Base-by-base conservation (phyloP, 805 yeast species). In the Torulaspora franciscae region DNA sequence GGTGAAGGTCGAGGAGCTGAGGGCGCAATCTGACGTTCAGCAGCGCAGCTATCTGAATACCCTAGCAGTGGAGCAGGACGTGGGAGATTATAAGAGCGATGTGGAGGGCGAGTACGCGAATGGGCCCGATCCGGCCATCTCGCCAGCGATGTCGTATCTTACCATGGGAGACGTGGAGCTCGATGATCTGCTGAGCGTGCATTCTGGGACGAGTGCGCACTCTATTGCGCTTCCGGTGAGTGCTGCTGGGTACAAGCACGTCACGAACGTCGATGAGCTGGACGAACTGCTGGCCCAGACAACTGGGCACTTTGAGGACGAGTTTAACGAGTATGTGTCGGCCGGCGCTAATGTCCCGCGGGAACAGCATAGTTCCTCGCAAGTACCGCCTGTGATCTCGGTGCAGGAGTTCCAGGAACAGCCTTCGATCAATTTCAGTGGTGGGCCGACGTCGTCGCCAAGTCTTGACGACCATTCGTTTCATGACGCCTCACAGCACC, bases 121-220 rank as follows among this genome's bases (percentile, higher is more conserved):
- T 15, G 51, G 58, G 7, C 53, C 48, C 13, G 60, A 58, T 32
- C 45, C 56, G 24, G 56, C 61, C 3, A 43, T 55, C 7, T 62
- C 66, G 2, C 66, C 67, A 2, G 55, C 58, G 14, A 35, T 52
- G 30, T 58, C 64, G 7, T 46, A 52, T 37, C 35, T 59, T 27
- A 51, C 59, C 15, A 50, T 57, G 9, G 52, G 55, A 8, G 63
- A 59, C 30, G 57, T 51, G 4, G 63, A 62, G 34, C 43, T 55
- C 30, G 66, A 61, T 38, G 67, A 63, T 40, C 34, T 58, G 8
- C 32, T 58, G 37, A 60, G 65, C 49, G 58, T 63, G 7, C 54
- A 58, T 29, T 61, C 66, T 2, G 55, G 46, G 6, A 54, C 51
- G 23, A 55, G 54, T 27, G 50, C 46, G 17, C 52, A 53, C 10